Evolutionary conservation across 208 protist species (phyloP), one percentile per base, ranked within the genome.

Genomic region (Kentomonas sorsogonicus): DNA sequence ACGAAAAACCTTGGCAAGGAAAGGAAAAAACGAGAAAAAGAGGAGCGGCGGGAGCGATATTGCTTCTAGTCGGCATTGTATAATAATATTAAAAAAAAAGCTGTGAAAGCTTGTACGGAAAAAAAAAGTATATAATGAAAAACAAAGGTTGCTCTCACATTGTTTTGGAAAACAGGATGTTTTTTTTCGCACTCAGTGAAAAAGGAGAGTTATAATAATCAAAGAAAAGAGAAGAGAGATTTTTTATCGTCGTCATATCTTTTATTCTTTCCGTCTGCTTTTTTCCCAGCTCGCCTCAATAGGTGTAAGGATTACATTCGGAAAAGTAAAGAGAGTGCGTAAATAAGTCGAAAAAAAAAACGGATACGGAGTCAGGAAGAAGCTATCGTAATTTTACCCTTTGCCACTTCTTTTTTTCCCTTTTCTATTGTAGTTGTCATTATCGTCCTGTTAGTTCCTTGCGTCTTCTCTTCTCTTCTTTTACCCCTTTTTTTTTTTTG

Each of bases 351-450:
- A 5, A 11, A n/a, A n/a, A n/a, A n/a, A n/a, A n/a, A n/a, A n/a
- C n/a, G n/a, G n/a, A n/a, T n/a, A n/a, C n/a, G n/a, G n/a, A n/a
- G n/a, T n/a, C n/a, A n/a, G n/a, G n/a, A n/a, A n/a, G n/a, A n/a
- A n/a, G n/a, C n/a, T n/a, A n/a, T n/a, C n/a, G n/a, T n/a, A 26
- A 53, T 61, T 11, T 62, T 64, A 18, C n/a, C n/a, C n/a, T n/a
- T n/a, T n/a, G n/a, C n/a, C n/a, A n/a, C n/a, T n/a, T n/a, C n/a
- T 57, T 63, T 48, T 69, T 45, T 50, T 53, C 44, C 34, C 38
- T 45, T 54, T 36, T 47, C 38, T 16, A 57, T 53, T 33, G 44
- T 16, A 4, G 15, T 22, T 57, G 1, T 38, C 40, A 15, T 9
- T 41, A 29, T 54, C 48, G 39, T 26, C 26, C 45, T 34, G 11